A percentile compares a stretch with the other conserved stretches of the same genome.
Evolutionary conservation across 2,329 filamentous ascomycete genomes (phyloP).

Genomic region (Paecilomyces niveus): DNA sequence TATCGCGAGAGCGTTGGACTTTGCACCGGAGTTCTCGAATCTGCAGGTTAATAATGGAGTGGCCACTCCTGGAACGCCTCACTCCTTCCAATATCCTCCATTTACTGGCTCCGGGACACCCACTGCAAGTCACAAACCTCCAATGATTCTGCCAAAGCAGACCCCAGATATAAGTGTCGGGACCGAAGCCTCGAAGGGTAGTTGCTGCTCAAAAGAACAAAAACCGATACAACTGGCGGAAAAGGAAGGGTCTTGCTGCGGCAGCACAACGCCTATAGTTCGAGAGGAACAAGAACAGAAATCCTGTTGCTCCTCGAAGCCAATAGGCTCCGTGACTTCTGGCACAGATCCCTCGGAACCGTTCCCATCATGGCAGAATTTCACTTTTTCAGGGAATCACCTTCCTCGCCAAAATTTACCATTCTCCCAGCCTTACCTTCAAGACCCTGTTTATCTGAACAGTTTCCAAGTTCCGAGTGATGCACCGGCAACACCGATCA

Average conservation of each 20-base stretch:
- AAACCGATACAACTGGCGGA: constrained; percentile 3
- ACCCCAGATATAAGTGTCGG: background rate
- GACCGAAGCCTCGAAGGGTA: constrained; percentile 3
- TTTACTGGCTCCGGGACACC: background rate
- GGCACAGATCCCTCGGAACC: background rate
- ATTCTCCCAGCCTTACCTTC: constrained; percentile 6
- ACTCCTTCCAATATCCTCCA: background rate
- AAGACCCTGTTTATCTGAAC: constrained; percentile 9
- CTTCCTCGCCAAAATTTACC: constrained; percentile 14
- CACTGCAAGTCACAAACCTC: background rate
- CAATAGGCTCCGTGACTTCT: background rate
- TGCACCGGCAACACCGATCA: constrained; percentile 5
- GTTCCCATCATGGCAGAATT: background rate
- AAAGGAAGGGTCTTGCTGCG: constrained; percentile 23
- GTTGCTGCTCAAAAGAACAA: constrained; percentile 19
- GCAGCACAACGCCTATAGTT: constrained; percentile 6
- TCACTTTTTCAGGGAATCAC: background rate
- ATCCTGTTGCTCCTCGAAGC: background rate
- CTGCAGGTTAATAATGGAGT: constrained; percentile 14
- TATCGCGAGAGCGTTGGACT: constrained; percentile 25
- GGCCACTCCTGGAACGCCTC: constrained; percentile 5
- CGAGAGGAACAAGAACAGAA: background rate
- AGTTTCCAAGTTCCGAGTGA: constrained; percentile 9
- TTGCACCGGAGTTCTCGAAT: constrained; percentile 16
- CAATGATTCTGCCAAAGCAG: background rate